Evolutionary conservation across 2,329 filamentous ascomycete species (phyloP).

Genomic region (Trichoderma cornu-damae): DNA sequence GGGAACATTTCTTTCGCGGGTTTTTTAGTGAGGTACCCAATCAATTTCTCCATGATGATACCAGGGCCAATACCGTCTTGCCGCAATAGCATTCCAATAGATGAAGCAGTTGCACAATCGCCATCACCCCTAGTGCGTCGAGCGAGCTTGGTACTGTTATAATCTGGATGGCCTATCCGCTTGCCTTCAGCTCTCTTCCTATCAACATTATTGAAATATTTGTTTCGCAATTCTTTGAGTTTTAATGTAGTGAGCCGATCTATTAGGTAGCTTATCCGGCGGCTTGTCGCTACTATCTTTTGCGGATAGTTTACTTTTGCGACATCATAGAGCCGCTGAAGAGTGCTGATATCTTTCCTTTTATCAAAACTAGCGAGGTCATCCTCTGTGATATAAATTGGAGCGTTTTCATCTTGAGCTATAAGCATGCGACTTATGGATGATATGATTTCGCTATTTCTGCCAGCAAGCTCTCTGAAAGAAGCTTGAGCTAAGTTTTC

Average conservation of each 20-base stretch:
- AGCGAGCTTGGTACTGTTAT: not conserved
- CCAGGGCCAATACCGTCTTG: not conserved
- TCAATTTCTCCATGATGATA: not conserved
- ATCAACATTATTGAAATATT: not conserved
- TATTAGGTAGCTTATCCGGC: not conserved
- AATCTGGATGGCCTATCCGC: not conserved
- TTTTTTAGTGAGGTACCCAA: not conserved
- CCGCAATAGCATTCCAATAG: not conserved
- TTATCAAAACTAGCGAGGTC: not conserved
- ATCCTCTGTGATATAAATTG: not conserved
- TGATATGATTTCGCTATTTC: not conserved
- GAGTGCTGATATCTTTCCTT: not conserved
- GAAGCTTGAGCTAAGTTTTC: not conserved
- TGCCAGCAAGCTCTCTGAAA: not conserved
- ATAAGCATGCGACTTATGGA: not conserved
- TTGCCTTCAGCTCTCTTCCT: not conserved
- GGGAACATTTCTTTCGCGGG: not conserved
- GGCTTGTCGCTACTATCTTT: not conserved
- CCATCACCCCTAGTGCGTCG: not conserved
- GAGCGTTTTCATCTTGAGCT: not conserved
- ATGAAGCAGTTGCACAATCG: not conserved
- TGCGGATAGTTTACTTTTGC: not conserved
- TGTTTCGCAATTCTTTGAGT: not conserved
- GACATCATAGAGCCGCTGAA: not conserved
- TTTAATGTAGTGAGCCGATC: not conserved